Evolutionary conservation across 768 basidiomycete species (phyloP), one percentile per base, ranked within the genome.

Genomic region (Hericium erinaceus): DNA sequence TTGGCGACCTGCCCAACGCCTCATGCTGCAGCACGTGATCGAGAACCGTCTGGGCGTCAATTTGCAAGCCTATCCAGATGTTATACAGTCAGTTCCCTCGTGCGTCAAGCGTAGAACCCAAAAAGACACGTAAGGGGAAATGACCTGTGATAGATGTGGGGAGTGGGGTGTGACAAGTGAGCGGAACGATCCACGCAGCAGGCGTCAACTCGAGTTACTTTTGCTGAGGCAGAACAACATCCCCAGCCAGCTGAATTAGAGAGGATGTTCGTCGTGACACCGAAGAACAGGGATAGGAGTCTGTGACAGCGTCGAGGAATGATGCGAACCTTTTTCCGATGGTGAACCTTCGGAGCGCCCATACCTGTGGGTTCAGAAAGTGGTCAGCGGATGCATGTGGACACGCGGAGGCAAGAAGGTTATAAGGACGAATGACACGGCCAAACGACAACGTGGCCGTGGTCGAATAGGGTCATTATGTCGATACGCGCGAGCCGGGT

Each of bases 261-360:
- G 33, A 33, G 33, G 1, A n/a, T 16, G 60, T n/a, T 53, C 33
- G 54, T 6, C 33, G 28, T 16, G 26, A 6, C n/a, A 49, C 7
- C 44, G 48, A 59, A 54, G 39, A 33, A 39, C 28, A 33, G 18
- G 24, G 6, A 40, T n/a, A 28, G 28, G 46, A n/a, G 40, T 55
- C 37, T 22, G 50, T 33, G 46, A 26, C 33, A 18, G 28, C 18
- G 13, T 13, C 22, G 49, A 51, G 15, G 28, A 22, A 28, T 49
- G 37, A 24, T 7, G 58, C 72, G 52, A 56, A 87, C 93, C 92
- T 69, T 82, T 80, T 69, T 97, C 92, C 16, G 86, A 91, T 1
- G 94, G 91, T 0, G 79, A 78, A 2, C 95, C 95, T 63, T 94
- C 89, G 0, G 91, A 94, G 26, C 74, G 78, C 2, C 95, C 95